phyloP scores from a whole-genome alignment of 2,329 filamentous ascomycete species.

The Diaporthe sp. region DNA sequence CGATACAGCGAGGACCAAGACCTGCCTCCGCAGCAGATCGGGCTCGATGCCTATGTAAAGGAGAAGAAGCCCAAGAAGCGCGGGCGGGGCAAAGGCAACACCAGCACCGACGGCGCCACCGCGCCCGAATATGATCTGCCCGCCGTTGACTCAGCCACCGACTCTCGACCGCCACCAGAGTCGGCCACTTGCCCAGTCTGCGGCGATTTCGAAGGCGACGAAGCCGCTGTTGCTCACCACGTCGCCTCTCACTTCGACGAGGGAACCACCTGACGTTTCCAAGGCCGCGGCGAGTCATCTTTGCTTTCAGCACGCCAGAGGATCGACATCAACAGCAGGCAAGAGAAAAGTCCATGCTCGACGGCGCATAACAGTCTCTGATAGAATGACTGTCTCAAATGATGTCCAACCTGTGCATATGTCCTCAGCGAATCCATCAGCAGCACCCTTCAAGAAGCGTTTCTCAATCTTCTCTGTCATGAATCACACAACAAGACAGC shows the following conservation, averaged over 20 bases:
- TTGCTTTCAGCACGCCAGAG: neutral
- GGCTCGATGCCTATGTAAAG: constrained; percentile 66
- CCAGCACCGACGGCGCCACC: constrained; percentile 37
- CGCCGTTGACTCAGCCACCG: constrained; percentile 37
- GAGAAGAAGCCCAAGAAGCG: constrained; percentile 49
- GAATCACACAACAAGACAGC: neutral
- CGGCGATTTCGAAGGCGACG: constrained; percentile 75
- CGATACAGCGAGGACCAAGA: constrained; percentile 53
- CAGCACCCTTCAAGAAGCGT: too few species aligned
- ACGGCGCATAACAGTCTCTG: neutral
- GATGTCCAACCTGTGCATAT: neutral
- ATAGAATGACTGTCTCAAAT: too few species aligned
- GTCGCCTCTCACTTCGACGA: constrained; percentile 70
- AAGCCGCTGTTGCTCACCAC: constrained; percentile 76
- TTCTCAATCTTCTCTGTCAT: neutral
- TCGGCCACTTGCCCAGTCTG: constrained; percentile 73
- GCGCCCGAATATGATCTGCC: constrained; percentile 1
- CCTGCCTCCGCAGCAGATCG: constrained; percentile 57
- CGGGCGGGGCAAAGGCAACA: constrained; percentile 45
- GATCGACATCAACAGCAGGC: neutral
- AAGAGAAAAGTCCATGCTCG: neutral
- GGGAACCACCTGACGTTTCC: neutral
- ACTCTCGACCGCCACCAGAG: constrained; percentile 35
- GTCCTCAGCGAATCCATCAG: neutral
- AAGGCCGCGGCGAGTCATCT: neutral